Evolutionary conservation across 495 filamentous ascomycete genomes (phyloP), one percentile per base, ranked within the genome.

Genomic region (Xylaria nigripes): DNA sequence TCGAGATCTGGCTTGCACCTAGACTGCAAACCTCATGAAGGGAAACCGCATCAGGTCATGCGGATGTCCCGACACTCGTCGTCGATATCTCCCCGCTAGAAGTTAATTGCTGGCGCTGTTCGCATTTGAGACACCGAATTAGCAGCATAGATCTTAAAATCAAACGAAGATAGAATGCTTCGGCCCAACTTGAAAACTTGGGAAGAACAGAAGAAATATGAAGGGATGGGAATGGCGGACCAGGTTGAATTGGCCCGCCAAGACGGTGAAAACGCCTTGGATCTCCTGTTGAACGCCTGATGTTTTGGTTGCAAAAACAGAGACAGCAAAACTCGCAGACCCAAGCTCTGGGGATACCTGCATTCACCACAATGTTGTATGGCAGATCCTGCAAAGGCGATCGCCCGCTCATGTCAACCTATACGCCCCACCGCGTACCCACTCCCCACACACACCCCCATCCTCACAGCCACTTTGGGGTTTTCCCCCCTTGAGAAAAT

Each of bases 231-330:
- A 72, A 53, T 40, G 63, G 68, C 70, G 70, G 62, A 69, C 74
- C 81, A 83, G 77, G 83, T 86, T 86, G 83, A 84, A 81, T 74
- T 83, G 79, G 78, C 75, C 72, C 74, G 76, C 75, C 63, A 68
- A 77, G 76, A 81, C 76, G 76, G 76, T 71, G 70, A 76, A 82
- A 80, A 72, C 72, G 74, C 78, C 76, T 86, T 85, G 82, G 81
- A 80, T 81, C 81, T 81, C 69, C 72, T 82, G 84, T 87, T 86
- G 84, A 86, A 86, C 78, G 79, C 78, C 75, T 72, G 67, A 77
- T 54, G 83, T 86, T 86, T 86, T 85, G 82, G 83, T 86, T 85
- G 82, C 73, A 86, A 86, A 86, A 86, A 86, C 81, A 81, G 72
- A 78, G 75, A 84, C 76, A 76, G 72, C 74, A 79, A 64, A 74